Conservation (phyloP, 805 yeast species). For the Sporopachydermia quercuum region DNA sequence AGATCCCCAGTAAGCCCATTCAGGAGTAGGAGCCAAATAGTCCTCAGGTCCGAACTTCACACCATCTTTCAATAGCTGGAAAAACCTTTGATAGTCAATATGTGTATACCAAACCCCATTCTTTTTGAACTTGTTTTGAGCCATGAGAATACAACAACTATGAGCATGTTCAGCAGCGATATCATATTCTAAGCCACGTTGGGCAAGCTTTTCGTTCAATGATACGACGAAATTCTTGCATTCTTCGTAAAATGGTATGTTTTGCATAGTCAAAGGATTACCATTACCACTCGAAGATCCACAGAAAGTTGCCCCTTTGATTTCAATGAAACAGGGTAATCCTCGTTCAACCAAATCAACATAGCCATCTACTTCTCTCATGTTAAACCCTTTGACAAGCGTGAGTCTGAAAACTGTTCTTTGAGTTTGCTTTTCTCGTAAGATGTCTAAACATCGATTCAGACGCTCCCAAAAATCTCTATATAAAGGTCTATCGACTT, state of each 20-base stretch:
- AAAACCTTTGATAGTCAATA: slow-evolving; percentile 67
- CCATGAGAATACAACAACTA: slow-evolving; percentile 81
- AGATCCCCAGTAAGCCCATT: slow-evolving; percentile 86
- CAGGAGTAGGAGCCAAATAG: slow-evolving; percentile 68
- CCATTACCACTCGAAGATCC: slow-evolving; percentile 78
- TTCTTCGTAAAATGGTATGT: slow-evolving; percentile 88
- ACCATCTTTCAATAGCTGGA: slow-evolving; percentile 53
- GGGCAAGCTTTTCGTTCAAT: slow-evolving; percentile 44
- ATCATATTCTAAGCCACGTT: slow-evolving; percentile 59
- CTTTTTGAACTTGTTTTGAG: slow-evolving; percentile 55
- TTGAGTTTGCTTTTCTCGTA: slow-evolving; percentile 65
- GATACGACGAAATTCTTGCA: slow-evolving; percentile 60
- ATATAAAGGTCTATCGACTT: slow-evolving; percentile 78
- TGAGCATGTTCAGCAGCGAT: slow-evolving; percentile 94
- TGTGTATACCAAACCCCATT: slow-evolving; percentile 77
- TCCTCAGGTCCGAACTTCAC: slow-evolving; percentile 62
- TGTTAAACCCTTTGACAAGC: slow-evolving; percentile 83
- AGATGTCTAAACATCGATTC: slow-evolving; percentile 63
- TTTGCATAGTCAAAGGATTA: slow-evolving; percentile 86
- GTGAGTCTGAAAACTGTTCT: slow-evolving; percentile 87
- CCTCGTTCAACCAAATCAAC: slow-evolving; percentile 79
- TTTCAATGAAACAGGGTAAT: slow-evolving; percentile 75
- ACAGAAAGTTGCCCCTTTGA: slow-evolving; percentile 91
- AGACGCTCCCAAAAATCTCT: slow-evolving; percentile 90
- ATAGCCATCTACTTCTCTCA: slow-evolving; percentile 64